A percentile compares a stretch with the other conserved stretches of the same genome.
Evolutionary conservation across 2,329 filamentous ascomycete genomes (phyloP).

Genomic region (Diplodia sapinea): DNA sequence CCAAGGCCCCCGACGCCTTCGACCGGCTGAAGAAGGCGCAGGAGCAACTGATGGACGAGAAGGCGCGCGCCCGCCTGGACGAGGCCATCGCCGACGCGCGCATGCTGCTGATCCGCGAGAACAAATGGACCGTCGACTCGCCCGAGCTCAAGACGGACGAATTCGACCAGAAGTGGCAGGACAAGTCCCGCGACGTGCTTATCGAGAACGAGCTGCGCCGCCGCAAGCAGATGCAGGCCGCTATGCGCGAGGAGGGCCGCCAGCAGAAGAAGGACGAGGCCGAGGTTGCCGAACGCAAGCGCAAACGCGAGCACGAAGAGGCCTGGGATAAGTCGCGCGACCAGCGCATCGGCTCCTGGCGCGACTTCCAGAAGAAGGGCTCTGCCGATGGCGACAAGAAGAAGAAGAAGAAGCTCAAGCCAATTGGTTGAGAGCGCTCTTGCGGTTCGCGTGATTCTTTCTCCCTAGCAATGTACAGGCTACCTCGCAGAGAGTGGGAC

Average conservation of each 20-base stretch:
- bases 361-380: slow-evolving; percentile 72
- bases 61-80: slow-evolving; percentile 83
- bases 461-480: neutral
- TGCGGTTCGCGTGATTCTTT: neutral
- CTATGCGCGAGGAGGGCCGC: slow-evolving; percentile 95
- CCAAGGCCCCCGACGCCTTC: slow-evolving; percentile 89
- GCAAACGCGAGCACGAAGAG: slow-evolving; percentile 83
- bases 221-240: slow-evolving; percentile 84
- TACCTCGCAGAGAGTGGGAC: neutral
- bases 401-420: slow-evolving; percentile 61
- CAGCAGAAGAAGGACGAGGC: slow-evolving; percentile 86
- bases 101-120: slow-evolving; percentile 90
- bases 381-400: slow-evolving; percentile 47
- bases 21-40: slow-evolving; percentile 96
- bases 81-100: slow-evolving; percentile 96
- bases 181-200: slow-evolving; percentile 87
- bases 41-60: slow-evolving; percentile 89
- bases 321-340: slow-evolving; percentile 95
- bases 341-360: slow-evolving; percentile 90
- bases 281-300: slow-evolving; percentile 69
- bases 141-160: slow-evolving; percentile 83
- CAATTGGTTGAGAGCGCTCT: slow-evolving; percentile 51
- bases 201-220: slow-evolving; percentile 90
- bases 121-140: slow-evolving; percentile 89
- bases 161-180: slow-evolving; percentile 84